These are phyloP conservation scores for Lotus japonicus DNA, from an alignment of 306 rosid genomes.

Conservation along the genomic window DNA sequence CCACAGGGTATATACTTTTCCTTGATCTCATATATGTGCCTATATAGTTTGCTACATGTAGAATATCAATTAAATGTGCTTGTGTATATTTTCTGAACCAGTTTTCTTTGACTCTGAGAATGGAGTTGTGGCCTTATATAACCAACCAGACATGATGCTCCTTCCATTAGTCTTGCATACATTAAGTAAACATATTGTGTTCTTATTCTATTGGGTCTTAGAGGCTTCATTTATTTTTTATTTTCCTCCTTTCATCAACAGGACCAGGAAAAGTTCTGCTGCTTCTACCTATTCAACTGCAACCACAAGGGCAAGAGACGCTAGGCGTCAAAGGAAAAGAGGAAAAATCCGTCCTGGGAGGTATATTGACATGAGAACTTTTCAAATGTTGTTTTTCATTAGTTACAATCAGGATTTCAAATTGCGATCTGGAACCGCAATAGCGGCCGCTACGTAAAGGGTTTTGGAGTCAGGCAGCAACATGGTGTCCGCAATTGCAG, in stretches of 20 bases:
- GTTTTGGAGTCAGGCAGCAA: too few relatives aligned
- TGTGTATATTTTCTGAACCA: neutral
- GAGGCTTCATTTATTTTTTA: constrained; percentile 12
- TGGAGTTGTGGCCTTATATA: neutral
- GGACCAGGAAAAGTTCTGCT: constrained; percentile 65
- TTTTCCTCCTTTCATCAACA: constrained; percentile 38
- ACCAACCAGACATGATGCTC: neutral
- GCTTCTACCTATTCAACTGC: constrained; percentile 58
- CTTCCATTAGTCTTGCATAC: neutral
- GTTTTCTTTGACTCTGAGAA: neutral
- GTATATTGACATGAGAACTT: constrained; percentile 34
- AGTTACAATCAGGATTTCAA: neutral
- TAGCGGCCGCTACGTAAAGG: too few relatives aligned
- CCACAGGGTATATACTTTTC: constrained; percentile 61
- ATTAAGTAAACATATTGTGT: neutral
- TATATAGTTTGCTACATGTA: constrained; percentile 3
- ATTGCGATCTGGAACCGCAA: too few relatives aligned
- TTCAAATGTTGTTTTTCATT: neutral
- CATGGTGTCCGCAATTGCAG: too few relatives aligned
- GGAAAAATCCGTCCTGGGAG: constrained; percentile 98
- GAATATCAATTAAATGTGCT: neutral
- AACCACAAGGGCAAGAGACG: constrained; percentile 77
- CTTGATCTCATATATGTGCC: neutral
- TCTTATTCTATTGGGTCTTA: neutral
- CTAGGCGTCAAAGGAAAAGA: constrained; percentile 78